Evolutionary conservation across 163 green algal genomes (phyloP), one percentile per base, ranked within the genome.

Genomic region (Prototheca cutis): DNA sequence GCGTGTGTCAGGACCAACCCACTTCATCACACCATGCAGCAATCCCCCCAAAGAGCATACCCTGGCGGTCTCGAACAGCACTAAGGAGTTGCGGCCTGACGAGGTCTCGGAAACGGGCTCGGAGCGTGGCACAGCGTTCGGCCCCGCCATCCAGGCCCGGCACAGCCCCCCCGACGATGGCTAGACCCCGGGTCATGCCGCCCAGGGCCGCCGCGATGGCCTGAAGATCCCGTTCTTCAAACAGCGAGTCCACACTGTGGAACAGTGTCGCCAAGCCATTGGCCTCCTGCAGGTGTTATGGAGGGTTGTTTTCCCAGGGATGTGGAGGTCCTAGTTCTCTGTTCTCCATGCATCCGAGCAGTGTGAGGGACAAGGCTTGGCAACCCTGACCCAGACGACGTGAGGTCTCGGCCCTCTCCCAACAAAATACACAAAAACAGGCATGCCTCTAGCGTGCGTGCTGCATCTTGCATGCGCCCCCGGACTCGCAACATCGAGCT

Each of bases 131-230:
- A 15, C 25, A 27, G 13, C 34, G 23, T 29, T 6, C 24, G 23
- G 29, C 15, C 0, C 69, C 64, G 32, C 48, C 62, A 0, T 32
- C 30, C 73, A 95, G 95, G 71, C 95, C 87, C 0, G 87, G 87
- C 30, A 95, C 86, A 4, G 42, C 59, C 58, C 88, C 76, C 21
- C 84, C 82, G 18, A 94, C 84, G 3, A 86, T 65, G 8, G 58
- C 66, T 24, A 90, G 65, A 45, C 79, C 78, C 48, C 68, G 74
- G 1, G 80, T 74, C 80, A 96, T 95, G 59, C 61, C 77, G n/a
- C 76, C 65, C 42, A 96, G 72, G 33, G 85, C 84, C 21, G 87
- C 79, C 1, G 89, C 85, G 19, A 95, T 80, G 30, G 72, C 76
- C 17, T 76, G 63, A 29, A 95, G 68, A 66, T 95, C 81, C 5